These are phyloP conservation scores for Pythium graminicola DNA, from an alignment of 352 stramenopile species.

Conservation along the genomic window DNA sequence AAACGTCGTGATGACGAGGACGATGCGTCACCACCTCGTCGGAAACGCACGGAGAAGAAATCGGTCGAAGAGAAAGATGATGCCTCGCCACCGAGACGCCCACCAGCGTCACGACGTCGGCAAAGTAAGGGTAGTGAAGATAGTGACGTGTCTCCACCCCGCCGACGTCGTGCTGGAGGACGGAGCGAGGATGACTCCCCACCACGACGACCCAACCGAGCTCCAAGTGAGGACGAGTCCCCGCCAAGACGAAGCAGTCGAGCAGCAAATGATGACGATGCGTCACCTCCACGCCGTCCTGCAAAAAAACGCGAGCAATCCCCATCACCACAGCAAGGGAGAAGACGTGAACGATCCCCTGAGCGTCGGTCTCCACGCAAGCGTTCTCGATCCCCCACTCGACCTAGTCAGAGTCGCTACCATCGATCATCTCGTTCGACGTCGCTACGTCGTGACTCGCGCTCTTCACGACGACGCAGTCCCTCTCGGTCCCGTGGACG, in stretches of 20 bases:
- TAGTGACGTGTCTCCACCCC: constrained; percentile 17
- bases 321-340: constrained; percentile 7
- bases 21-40: constrained; percentile 13
- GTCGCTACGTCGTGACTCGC: constrained; percentile 6
- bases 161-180: not conserved
- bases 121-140: not conserved
- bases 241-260: constrained; percentile 11
- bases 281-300: constrained; percentile 11
- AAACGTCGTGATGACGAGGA: not conserved
- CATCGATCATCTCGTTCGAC: constrained; percentile 1
- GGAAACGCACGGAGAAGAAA: no score
- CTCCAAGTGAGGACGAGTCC: not conserved
- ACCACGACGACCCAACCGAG: constrained; percentile 6
- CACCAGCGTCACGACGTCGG: not conserved
- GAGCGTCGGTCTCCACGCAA: not conserved
- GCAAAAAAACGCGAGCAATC: not conserved
- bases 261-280: constrained; percentile 9
- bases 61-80: no score
- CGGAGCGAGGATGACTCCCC: constrained; percentile 11
- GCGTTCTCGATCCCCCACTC: no score
- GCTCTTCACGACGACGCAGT: not conserved
- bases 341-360: not conserved
- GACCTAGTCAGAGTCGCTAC: not conserved
- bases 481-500: constrained; percentile 2
- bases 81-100: no score